These are phyloP conservation scores for Penicillium turbatum DNA, from an alignment of 495 filamentous ascomycete species.

Conservation along the genomic window DNA sequence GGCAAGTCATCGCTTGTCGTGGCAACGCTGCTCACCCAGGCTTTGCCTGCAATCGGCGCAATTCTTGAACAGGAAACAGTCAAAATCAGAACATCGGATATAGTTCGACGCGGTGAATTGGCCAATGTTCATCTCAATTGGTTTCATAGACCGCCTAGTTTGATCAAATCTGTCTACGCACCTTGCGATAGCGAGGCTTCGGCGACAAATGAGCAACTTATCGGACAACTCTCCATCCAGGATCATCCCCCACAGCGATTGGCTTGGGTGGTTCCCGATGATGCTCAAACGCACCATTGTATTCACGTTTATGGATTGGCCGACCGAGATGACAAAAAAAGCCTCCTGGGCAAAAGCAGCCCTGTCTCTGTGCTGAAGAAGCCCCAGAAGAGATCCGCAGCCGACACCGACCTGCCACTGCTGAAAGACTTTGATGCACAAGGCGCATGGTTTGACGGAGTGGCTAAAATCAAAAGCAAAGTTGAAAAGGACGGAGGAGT, in stretches of 20 bases:
- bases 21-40: conserved; percentile 1
- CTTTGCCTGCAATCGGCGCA: conserved; percentile 3
- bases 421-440: conserved; percentile 24
- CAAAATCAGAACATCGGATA: conserved; percentile 5
- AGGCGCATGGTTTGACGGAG: conserved; percentile 28
- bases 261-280: conserved; percentile 10
- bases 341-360: conserved; percentile 9
- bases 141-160: background rate
- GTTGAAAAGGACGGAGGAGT: conserved; percentile 2
- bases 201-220: background rate
- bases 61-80: background rate
- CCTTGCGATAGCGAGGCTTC: background rate
- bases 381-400: conserved; percentile 5
- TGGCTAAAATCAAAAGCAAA: conserved; percentile 17
- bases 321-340: background rate
- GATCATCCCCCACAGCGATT: conserved; percentile 8
- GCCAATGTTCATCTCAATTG: conserved; percentile 11
- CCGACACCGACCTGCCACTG: conserved; percentile 13
- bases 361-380: conserved; percentile 6
- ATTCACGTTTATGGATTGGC: background rate
- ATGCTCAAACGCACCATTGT: conserved; percentile 7
- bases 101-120: conserved; percentile 4
- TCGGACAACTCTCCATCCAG: conserved; percentile 2
- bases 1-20: conserved; percentile 1
- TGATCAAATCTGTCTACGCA: conserved; percentile 3